phyloP scores from a whole-genome alignment of 371 early-diverging fungal species.

The Mucor circinelloides region DNA sequence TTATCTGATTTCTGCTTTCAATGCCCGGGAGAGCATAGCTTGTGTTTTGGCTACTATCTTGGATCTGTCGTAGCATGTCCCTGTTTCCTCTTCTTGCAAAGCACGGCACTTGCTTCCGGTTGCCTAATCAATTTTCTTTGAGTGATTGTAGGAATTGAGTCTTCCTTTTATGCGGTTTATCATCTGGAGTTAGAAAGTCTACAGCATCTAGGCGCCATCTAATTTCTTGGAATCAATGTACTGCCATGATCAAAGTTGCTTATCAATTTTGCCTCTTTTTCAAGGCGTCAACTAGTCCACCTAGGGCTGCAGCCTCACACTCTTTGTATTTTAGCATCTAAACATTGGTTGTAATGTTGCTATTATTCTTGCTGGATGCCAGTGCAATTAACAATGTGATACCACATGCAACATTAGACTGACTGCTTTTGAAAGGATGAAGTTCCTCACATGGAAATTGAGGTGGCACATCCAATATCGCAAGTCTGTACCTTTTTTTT shows the following conservation, averaged over 20 bases:
- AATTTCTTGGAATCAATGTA: background rate
- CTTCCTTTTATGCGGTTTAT: background rate
- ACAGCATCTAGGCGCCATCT: background rate
- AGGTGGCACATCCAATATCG: background rate
- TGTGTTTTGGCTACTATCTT: too few relatives aligned
- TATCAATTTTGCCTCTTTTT: background rate
- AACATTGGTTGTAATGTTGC: background rate
- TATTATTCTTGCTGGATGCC: background rate
- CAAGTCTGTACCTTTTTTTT: background rate
- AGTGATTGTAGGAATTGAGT: background rate
- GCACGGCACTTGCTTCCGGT: too few relatives aligned
- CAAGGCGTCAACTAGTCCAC: background rate
- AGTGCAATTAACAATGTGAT: background rate
- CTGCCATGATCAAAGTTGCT: background rate
- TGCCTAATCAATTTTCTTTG: too few relatives aligned
- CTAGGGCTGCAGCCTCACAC: background rate
- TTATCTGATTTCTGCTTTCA: too few relatives aligned
- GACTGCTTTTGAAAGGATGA: background rate
- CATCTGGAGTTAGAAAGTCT: background rate
- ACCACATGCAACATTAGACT: background rate
- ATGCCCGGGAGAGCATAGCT: too few relatives aligned
- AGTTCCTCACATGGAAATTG: background rate
- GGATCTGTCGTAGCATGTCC: background rate
- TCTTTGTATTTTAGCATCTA: background rate
- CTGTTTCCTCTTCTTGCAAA: background rate